These are phyloP conservation scores for Penicillium polonicum DNA, from an alignment of 2,329 filamentous ascomycete species.

Conservation along the genomic window DNA sequence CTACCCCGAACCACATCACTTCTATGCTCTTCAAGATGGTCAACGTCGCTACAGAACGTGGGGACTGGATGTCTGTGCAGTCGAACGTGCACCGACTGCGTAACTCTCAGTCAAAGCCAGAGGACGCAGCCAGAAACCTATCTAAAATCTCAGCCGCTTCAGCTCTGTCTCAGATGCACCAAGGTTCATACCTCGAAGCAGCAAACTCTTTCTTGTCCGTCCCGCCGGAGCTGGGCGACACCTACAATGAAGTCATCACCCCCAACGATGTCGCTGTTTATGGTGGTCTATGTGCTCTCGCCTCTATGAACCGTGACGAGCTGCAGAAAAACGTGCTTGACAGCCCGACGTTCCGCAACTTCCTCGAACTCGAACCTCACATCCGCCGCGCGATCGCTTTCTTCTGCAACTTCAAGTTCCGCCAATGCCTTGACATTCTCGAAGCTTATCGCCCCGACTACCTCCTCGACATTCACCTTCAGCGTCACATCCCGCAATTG, in stretches of 20 bases:
- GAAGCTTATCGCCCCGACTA: slow-evolving; percentile 82
- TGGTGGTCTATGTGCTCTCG: slow-evolving; percentile 83
- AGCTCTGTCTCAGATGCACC: slow-evolving; percentile 61
- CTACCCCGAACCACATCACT: slow-evolving; percentile 75
- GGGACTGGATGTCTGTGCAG: slow-evolving; percentile 71
- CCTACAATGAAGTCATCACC: slow-evolving; percentile 70
- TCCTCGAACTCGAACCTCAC: slow-evolving; percentile 89
- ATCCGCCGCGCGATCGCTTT: slow-evolving; percentile 85
- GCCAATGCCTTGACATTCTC: slow-evolving; percentile 76
- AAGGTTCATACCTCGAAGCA: slow-evolving; percentile 62
- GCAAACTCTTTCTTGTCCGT: slow-evolving; percentile 68
- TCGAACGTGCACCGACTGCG: slow-evolving; percentile 59
- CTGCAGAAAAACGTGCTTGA: slow-evolving; percentile 76
- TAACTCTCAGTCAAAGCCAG: slow-evolving; percentile 53
- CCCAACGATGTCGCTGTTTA: slow-evolving; percentile 90
- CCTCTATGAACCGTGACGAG: slow-evolving; percentile 78
- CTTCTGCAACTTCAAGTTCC: slow-evolving; percentile 89
- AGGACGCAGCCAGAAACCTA: slow-evolving; percentile 57
- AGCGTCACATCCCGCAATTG: slow-evolving; percentile 67
- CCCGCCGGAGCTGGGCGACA: slow-evolving; percentile 56
- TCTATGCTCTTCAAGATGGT: slow-evolving; percentile 80
- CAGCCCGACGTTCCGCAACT: slow-evolving; percentile 75
- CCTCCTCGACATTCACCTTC: slow-evolving; percentile 83
- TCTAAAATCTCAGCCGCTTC: slow-evolving; percentile 65
- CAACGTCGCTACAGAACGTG: slow-evolving; percentile 70